These are phyloP conservation scores for Phaeomoniella chlamydospora DNA, from an alignment of 2,329 filamentous ascomycete species.

Conservation along the genomic window DNA sequence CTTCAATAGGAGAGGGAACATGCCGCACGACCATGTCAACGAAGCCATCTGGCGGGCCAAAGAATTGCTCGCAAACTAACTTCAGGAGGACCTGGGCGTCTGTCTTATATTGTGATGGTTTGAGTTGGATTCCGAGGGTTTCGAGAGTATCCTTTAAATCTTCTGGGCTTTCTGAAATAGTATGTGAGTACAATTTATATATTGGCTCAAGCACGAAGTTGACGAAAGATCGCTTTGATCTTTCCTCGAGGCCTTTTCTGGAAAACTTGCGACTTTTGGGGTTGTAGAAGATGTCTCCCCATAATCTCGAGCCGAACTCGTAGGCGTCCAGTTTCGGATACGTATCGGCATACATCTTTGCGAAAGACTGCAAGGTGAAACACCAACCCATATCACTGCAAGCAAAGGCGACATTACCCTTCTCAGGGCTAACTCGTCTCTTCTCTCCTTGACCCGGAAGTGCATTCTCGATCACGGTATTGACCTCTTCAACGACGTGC, in stretches of 20 bases:
- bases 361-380: conserved; percentile 86
- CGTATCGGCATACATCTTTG: conserved; percentile 87
- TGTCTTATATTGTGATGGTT: conserved; percentile 80
- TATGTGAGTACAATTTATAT: conserved; percentile 94
- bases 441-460: conserved; percentile 67
- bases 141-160: conserved; percentile 68
- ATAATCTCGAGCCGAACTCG: conserved; percentile 74
- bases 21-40: conserved; percentile 92
- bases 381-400: conserved; percentile 93
- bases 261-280: conserved; percentile 82
- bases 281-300: conserved; percentile 97
- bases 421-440: conserved; percentile 79
- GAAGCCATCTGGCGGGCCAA: conserved; percentile 76
- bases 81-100: conserved; percentile 83
- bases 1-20: conserved; percentile 71
- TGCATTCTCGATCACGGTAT: conserved; percentile 82
- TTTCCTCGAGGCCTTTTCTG: conserved; percentile 68
- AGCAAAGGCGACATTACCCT: conserved; percentile 94
- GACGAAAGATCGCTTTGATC: conserved; percentile 74
- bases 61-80: conserved; percentile 88
- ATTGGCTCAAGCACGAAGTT: conserved; percentile 92
- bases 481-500: conserved; percentile 96
- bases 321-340: conserved; percentile 68
- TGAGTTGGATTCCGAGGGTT: conserved; percentile 68
- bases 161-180: conserved; percentile 77